Percentiles rank a stretch among this genome's conserved stretches.
Evolutionary conservation across 2,329 filamentous ascomycete genomes (phyloP).

Genomic region (Paraphaeosphaeria sporulosa): DNA sequence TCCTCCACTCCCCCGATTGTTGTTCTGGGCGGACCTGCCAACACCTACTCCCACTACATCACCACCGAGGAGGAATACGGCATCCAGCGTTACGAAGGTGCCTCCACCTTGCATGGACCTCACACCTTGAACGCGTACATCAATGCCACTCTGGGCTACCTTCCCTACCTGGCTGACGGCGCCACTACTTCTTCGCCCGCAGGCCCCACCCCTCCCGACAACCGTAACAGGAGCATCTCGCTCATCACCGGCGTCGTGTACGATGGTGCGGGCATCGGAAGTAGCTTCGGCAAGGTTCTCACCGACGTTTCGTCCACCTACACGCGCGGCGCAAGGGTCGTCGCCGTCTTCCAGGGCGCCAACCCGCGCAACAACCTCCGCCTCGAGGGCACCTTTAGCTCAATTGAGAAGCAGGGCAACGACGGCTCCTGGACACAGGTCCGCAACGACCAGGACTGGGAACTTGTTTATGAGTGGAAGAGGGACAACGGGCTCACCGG

Average conservation of each 20-base stretch:
- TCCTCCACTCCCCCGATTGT: conserved; percentile 60
- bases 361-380: conserved; percentile 90
- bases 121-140: conserved; percentile 87
- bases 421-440: conserved; percentile 69
- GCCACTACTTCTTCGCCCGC: conserved; percentile 41
- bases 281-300: conserved; percentile 73
- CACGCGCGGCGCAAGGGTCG: conserved; percentile 66
- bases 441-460: conserved; percentile 82
- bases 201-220: conserved; percentile 77
- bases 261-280: conserved; percentile 72
- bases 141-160: conserved; percentile 78
- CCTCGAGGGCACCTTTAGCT: conserved; percentile 78
- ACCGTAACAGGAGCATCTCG: conserved; percentile 75
- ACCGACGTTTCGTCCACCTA: conserved; percentile 64
- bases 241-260: conserved; percentile 83
- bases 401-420: conserved; percentile 70
- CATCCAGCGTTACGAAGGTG: conserved; percentile 93
- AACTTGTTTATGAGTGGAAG: conserved; percentile 80
- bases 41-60: conserved; percentile 87
- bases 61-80: conserved; percentile 80
- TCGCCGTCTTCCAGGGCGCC: conserved; percentile 79
- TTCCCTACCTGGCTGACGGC: conserved; percentile 67
- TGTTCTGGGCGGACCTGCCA: conserved; percentile 86
- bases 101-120: conserved; percentile 85
- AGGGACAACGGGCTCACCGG: conserved; percentile 73